Conservation (phyloP, 148 eudicot species). For the Nyssa sinensis region DNA sequence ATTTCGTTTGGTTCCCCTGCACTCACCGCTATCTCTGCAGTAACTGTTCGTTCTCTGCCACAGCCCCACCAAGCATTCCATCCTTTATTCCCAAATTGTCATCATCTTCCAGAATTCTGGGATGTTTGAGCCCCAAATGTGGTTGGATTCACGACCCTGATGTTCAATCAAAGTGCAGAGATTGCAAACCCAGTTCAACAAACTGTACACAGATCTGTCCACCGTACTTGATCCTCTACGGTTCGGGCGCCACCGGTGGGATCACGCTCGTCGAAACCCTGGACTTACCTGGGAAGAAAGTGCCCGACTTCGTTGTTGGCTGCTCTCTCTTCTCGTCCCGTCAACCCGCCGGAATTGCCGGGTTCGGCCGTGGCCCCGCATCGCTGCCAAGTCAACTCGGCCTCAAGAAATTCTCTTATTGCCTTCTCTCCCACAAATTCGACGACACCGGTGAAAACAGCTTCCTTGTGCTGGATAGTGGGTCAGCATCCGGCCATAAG, state of each 20-base stretch:
- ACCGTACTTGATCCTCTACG: slow-evolving; percentile 40
- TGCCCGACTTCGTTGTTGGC: slow-evolving; percentile 36
- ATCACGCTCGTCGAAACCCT: slow-evolving; percentile 36
- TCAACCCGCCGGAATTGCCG: slow-evolving; percentile 52
- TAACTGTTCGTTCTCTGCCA: slow-evolving; percentile 32
- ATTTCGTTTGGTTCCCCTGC: slow-evolving; percentile 61
- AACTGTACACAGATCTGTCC: slow-evolving; percentile 45
- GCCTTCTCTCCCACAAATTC: slow-evolving; percentile 32
- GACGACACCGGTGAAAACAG: slow-evolving; percentile 29
- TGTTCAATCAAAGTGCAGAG: slow-evolving; percentile 8
- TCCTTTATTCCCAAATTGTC: slow-evolving; percentile 39
- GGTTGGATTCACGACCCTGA: slow-evolving; percentile 33
- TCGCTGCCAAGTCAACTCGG: slow-evolving; percentile 48
- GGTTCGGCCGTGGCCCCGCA: slow-evolving; percentile 46
- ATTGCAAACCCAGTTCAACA: neutral
- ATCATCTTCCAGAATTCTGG: slow-evolving; percentile 28
- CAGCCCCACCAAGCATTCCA: neutral
- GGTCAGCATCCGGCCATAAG: slow-evolving; percentile 20
- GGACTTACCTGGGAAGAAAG: slow-evolving; percentile 21
- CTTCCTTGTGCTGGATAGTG: slow-evolving; percentile 22
- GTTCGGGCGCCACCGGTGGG: slow-evolving; percentile 47
- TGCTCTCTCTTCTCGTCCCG: slow-evolving; percentile 42
- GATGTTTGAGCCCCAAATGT: slow-evolving; percentile 32
- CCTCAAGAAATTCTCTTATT: slow-evolving; percentile 43
- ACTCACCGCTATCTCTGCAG: slow-evolving; percentile 40